These are phyloP conservation scores for Alectoria sarmentosa DNA, from an alignment of 495 filamentous ascomycete genomes.

Conservation along the genomic window DNA sequence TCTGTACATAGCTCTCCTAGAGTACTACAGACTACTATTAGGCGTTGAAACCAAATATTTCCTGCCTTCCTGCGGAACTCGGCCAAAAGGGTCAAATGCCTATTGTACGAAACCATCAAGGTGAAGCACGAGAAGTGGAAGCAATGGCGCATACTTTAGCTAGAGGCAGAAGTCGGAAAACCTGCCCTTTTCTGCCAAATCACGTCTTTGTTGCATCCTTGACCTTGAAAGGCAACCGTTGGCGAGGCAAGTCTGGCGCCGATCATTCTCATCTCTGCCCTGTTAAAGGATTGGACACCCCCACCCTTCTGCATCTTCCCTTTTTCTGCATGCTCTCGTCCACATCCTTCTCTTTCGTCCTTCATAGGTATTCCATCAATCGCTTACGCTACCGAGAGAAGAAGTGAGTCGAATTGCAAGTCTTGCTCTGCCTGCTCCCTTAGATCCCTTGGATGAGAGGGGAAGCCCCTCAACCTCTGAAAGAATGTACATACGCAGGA, in stretches of 20 bases:
- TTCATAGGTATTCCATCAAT: constrained; percentile 6
- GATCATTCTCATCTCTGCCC: constrained; percentile 1
- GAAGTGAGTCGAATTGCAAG: constrained; percentile 13
- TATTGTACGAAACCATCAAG: too few relatives aligned
- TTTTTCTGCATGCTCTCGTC: background rate
- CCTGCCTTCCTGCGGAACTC: too few relatives aligned
- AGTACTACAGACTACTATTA: too few relatives aligned
- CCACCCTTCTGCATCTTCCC: constrained; percentile 6
- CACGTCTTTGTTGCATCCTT: too few relatives aligned
- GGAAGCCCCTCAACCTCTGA: constrained; percentile 2
- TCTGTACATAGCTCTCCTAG: background rate
- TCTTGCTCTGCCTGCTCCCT: constrained; percentile 4
- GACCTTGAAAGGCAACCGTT: too few relatives aligned
- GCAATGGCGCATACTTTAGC: too few relatives aligned
- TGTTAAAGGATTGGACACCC: constrained; percentile 18
- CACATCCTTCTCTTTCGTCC: background rate
- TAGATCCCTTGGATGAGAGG: background rate
- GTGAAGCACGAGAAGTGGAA: too few relatives aligned
- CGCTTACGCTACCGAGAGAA: background rate
- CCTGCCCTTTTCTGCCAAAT: too few relatives aligned
- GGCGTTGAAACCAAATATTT: too few relatives aligned
- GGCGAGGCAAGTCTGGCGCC: constrained; percentile 9
- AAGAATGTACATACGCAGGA: constrained; percentile 13
- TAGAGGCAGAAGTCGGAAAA: too few relatives aligned
- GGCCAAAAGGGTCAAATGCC: too few relatives aligned